These are phyloP conservation scores for Agaricales sp. DNA, from an alignment of 1,284 basidiomycete genomes.

Conservation along the genomic window DNA sequence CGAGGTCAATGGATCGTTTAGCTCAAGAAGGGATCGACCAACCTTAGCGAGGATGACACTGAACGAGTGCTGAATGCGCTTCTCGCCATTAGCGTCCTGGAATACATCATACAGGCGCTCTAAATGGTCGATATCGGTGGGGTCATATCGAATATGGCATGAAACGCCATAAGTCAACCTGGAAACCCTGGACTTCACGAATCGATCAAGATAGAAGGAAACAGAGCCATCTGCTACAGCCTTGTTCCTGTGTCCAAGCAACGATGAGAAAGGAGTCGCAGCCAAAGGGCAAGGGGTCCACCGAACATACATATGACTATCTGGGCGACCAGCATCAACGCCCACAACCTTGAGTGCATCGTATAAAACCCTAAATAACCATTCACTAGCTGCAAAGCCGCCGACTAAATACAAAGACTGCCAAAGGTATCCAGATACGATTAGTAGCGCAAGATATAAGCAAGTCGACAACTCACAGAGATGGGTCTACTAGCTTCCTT, in stretches of 20 bases:
- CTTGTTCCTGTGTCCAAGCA: constrained; percentile 37
- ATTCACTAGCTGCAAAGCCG: constrained; percentile 35
- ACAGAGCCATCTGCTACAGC: constrained; percentile 47
- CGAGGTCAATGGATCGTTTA: background rate
- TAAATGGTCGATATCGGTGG: constrained; percentile 24
- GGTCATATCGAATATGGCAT: constrained; percentile 19
- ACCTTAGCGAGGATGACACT: constrained; percentile 18
- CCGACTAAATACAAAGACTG: constrained; percentile 33
- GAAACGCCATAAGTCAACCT: constrained; percentile 32
- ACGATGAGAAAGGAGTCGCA: background rate
- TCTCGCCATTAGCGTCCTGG: constrained; percentile 15
- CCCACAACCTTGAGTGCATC: constrained; percentile 16
- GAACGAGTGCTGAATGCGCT: constrained; percentile 17
- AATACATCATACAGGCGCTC: constrained; percentile 15
- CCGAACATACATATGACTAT: constrained; percentile 28
- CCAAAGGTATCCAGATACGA: constrained; percentile 6
- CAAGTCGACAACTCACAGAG: background rate
- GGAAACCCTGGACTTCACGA: constrained; percentile 34
- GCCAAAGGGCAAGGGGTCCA: constrained; percentile 4
- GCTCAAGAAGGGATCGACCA: constrained; percentile 14
- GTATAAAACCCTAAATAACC: constrained; percentile 24
- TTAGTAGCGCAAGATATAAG: background rate
- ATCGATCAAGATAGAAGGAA: constrained; percentile 39
- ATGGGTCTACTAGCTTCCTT: constrained; percentile 10
- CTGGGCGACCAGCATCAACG: constrained; percentile 24